Conservation (phyloP, 2,329 filamentous ascomycete species). For the Venturia carpophila region DNA sequence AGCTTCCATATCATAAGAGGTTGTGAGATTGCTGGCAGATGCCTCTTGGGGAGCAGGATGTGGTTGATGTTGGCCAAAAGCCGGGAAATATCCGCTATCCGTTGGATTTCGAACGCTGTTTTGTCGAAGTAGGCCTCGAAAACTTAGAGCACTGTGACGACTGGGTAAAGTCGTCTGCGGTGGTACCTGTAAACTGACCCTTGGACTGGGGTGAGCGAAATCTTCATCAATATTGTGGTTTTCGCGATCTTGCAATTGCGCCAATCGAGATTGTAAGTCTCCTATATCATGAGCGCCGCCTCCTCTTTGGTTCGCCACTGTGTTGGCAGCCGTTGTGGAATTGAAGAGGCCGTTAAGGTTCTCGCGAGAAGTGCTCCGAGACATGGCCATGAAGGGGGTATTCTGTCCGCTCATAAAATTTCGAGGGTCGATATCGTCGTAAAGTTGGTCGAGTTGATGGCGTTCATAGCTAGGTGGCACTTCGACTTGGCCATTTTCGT, state of each 20-base stretch:
- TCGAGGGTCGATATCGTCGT: slow-evolving; percentile 73
- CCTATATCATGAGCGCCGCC: background rate
- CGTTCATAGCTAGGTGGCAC: slow-evolving; percentile 91
- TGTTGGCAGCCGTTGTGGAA: slow-evolving; percentile 43
- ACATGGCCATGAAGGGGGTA: slow-evolving; percentile 68
- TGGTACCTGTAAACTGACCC: background rate
- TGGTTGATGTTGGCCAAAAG: background rate
- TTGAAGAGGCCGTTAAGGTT: slow-evolving; percentile 61
- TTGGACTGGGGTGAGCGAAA: slow-evolving; percentile 13
- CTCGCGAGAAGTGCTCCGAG: slow-evolving; percentile 68
- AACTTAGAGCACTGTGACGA: slow-evolving; percentile 3
- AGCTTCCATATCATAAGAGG: slow-evolving; percentile 38
- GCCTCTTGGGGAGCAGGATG: background rate
- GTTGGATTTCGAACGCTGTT: slow-evolving; percentile 2
- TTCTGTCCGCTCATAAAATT: slow-evolving; percentile 64
- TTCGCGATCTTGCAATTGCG: slow-evolving; percentile 13
- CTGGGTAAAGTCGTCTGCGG: background rate
- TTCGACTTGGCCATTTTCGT: slow-evolving; percentile 39
- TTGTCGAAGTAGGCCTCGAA: slow-evolving; percentile 12
- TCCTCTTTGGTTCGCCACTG: slow-evolving; percentile 57
- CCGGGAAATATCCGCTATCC: slow-evolving; percentile 9
- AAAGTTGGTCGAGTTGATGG: slow-evolving; percentile 82
- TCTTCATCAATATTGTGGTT: slow-evolving; percentile 23
- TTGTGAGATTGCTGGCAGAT: background rate
- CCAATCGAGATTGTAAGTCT: slow-evolving; percentile 14